Evolutionary conservation across 139 green algal species (phyloP).

Genomic region (Chlorella ohadii): DNA sequence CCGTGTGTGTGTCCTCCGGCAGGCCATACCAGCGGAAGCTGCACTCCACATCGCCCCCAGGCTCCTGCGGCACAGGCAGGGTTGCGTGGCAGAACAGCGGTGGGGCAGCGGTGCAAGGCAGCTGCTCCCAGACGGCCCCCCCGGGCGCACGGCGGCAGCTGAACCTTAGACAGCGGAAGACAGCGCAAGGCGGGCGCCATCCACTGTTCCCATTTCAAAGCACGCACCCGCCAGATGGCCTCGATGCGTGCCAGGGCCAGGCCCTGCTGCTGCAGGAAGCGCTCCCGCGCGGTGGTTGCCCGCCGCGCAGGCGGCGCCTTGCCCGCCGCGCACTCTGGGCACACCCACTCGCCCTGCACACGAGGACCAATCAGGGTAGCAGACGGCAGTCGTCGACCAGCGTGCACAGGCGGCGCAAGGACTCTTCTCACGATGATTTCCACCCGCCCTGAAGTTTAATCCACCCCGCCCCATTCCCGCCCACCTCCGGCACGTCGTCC

Average conservation of each 20-base stretch:
- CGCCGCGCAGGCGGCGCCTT: background rate
- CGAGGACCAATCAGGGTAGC: conserved; percentile 14
- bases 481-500: conserved; percentile 73
- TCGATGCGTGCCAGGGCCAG: conserved; percentile 60
- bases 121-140: no score
- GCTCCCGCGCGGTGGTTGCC: conserved; percentile 47
- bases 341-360: conserved; percentile 78
- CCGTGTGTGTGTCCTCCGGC: conserved; percentile 89
- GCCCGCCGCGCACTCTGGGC: conserved; percentile 58
- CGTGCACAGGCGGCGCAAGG: no score
- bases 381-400: conserved; percentile 77
- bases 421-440: no score
- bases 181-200: no score
- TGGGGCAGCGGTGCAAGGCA: no score
- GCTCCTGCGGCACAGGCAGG: conserved; percentile 2
- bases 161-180: no score
- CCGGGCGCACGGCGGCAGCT: no score
- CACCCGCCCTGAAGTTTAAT: no score
- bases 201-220: no score
- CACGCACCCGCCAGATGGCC: conserved; percentile 50
- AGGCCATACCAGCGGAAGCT: conserved; percentile 75
- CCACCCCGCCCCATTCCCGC: background rate
- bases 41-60: conserved; percentile 45
- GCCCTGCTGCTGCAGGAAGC: conserved; percentile 61
- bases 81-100: background rate